Percentiles rank a stretch among this genome's conserved stretches.
phyloP scores from a whole-genome alignment of 1,284 basidiomycete genomes.

The Ceratobasidium sp. region DNA sequence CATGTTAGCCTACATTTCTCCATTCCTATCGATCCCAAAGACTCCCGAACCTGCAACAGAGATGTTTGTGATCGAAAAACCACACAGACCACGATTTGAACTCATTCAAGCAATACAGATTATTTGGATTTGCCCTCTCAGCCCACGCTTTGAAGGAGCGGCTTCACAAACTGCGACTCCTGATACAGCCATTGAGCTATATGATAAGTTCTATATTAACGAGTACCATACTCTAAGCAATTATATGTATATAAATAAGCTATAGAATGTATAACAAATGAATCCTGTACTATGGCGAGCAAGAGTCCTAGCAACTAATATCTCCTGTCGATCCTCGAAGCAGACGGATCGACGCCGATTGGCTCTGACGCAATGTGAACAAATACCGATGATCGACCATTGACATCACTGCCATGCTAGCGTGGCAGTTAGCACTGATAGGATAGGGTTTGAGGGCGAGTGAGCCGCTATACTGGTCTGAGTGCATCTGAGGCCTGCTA shows the following conservation, averaged over 20 bases:
- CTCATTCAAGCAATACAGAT: neutral
- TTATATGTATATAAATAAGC: neutral
- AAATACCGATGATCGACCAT: too few relatives aligned
- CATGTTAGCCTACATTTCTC: neutral
- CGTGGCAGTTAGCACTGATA: too few relatives aligned
- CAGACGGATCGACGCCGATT: too few relatives aligned
- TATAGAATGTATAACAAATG: neutral
- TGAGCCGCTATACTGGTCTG: too few relatives aligned
- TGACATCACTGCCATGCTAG: too few relatives aligned
- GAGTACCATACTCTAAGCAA: neutral
- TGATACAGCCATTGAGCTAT: neutral
- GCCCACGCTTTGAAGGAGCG: neutral
- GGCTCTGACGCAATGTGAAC: too few relatives aligned
- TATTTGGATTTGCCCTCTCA: conserved; percentile 8
- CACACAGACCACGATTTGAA: neutral
- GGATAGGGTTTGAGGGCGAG: too few relatives aligned
- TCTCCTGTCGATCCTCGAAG: too few relatives aligned
- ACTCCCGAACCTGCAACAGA: neutral
- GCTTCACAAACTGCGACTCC: neutral
- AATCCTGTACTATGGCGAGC: too few relatives aligned
- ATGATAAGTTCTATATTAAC: conserved; percentile 6
- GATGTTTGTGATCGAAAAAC: conserved; percentile 8
- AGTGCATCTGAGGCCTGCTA: too few relatives aligned
- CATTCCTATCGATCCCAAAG: neutral
- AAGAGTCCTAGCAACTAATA: too few relatives aligned